These are phyloP conservation scores for Talaromyces liani DNA, from an alignment of 495 filamentous ascomycete species.

Conservation along the genomic window DNA sequence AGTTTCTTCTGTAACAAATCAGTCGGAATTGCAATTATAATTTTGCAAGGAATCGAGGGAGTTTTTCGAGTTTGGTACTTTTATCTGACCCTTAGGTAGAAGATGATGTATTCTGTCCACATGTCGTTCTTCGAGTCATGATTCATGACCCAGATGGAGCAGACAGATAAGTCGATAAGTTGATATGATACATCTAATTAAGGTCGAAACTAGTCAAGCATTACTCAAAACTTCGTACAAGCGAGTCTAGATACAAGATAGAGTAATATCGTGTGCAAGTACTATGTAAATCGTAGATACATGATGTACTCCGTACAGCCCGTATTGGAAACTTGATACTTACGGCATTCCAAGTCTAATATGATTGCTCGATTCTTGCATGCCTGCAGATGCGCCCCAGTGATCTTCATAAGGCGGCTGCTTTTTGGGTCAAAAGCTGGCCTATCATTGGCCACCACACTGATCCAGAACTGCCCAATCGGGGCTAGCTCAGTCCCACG, in stretches of 20 bases:
- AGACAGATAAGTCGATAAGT: neutral
- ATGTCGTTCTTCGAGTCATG: too few relatives aligned
- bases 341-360: too few relatives aligned
- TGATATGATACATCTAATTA: neutral
- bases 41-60: too few relatives aligned
- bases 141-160: too few relatives aligned
- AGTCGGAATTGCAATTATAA: too few relatives aligned
- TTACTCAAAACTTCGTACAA: neutral
- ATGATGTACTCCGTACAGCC: neutral
- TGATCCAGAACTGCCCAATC: neutral
- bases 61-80: too few relatives aligned
- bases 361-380: neutral
- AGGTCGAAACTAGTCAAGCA: neutral
- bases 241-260: neutral
- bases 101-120: too few relatives aligned
- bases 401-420: conserved; percentile 6
- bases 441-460: neutral
- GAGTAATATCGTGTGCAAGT: neutral
- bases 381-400: neutral
- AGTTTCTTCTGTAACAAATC: too few relatives aligned
- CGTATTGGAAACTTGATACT: neutral
- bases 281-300: neutral
- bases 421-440: neutral
- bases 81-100: too few relatives aligned
- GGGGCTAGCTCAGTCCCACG: conserved; percentile 1